Evolutionary conservation across 148 eudicot species (phyloP).

Genomic region (Chenopodium quinoa): DNA sequence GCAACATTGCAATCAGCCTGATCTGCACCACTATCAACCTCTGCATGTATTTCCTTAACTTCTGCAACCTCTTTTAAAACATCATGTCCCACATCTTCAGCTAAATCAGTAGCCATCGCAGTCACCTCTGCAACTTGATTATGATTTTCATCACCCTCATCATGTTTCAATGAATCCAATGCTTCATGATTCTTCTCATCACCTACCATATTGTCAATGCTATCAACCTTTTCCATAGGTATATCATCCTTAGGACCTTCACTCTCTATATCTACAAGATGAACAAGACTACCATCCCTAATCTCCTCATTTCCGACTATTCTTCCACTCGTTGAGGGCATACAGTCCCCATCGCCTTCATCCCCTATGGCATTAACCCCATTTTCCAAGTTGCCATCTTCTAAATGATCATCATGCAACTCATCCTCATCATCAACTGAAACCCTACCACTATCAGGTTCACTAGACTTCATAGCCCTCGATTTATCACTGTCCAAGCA

Average conservation of each 20-base stretch:
- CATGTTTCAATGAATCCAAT: slow-evolving; percentile 26
- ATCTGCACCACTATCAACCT: slow-evolving; percentile 33
- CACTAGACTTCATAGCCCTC: slow-evolving; percentile 42
- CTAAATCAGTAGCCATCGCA: slow-evolving; percentile 22
- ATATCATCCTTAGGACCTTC: slow-evolving; percentile 25
- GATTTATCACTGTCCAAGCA: slow-evolving; percentile 36
- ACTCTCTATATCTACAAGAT: slow-evolving; percentile 24
- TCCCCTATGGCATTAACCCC: slow-evolving; percentile 27
- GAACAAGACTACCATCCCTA: slow-evolving; percentile 22
- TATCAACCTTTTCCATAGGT: slow-evolving; percentile 31
- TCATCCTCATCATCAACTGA: slow-evolving; percentile 31
- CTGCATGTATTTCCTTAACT: slow-evolving; percentile 26
- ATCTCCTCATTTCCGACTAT: slow-evolving; percentile 28
- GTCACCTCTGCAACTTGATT: slow-evolving; percentile 26
- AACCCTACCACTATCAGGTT: slow-evolving; percentile 47
- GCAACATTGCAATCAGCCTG: slow-evolving; percentile 25
- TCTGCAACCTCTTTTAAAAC: slow-evolving; percentile 22
- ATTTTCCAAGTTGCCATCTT: slow-evolving; percentile 31
- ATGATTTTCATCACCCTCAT: slow-evolving; percentile 33
- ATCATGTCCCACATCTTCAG: slow-evolving; percentile 28
- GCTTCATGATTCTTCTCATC: slow-evolving; percentile 24
- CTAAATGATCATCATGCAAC: slow-evolving; percentile 31
- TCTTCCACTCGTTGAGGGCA: slow-evolving; percentile 19
- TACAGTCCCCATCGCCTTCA: slow-evolving; percentile 31
- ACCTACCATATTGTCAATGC: slow-evolving; percentile 27